Conservation (phyloP, 2,329 filamentous ascomycete genomes). For the Talaromyces sp. region DNA sequence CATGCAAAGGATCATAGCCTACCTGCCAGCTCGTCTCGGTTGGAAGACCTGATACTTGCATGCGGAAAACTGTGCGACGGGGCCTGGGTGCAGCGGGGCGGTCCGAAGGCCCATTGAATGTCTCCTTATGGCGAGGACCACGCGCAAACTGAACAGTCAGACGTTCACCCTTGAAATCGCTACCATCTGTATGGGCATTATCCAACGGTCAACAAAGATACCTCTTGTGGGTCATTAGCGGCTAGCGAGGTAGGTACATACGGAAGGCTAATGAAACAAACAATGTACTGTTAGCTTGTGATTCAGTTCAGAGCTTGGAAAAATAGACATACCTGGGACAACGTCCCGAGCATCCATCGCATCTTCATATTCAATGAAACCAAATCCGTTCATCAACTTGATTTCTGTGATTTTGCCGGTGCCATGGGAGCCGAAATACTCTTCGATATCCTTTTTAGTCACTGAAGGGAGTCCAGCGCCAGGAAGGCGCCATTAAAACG, state of each 20-base stretch:
- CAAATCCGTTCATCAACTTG: conserved; percentile 99
- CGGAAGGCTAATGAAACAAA: conserved; percentile 48
- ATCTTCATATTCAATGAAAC: conserved; percentile 99
- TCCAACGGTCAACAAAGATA: not conserved
- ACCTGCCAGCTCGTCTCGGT: conserved; percentile 99
- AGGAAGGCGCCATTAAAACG: conserved; percentile 26
- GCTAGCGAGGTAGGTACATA: conserved; percentile 33
- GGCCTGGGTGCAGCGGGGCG: conserved; percentile 67
- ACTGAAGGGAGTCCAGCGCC: conserved; percentile 53
- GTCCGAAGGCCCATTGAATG: conserved; percentile 58
- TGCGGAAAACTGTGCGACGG: conserved; percentile 88
- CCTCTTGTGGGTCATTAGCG: not conserved
- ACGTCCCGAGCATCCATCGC: conserved; percentile 97
- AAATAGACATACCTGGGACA: conserved; percentile 79
- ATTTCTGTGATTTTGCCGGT: conserved; percentile 97
- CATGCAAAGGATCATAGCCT: conserved; percentile 50
- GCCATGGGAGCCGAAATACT: conserved; percentile 91
- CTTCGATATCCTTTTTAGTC: conserved; percentile 94
- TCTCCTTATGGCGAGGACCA: conserved; percentile 67
- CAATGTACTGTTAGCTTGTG: conserved; percentile 18
- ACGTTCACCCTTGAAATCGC: conserved; percentile 95
- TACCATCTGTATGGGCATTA: conserved; percentile 72
- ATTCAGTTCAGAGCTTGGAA: conserved; percentile 13
- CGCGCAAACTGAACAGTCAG: conserved; percentile 97
- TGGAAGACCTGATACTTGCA: conserved; percentile 92